Evolutionary conservation across 768 basidiomycete genomes (phyloP), one percentile per base, ranked within the genome.

Genomic region (Podaxis sp.): DNA sequence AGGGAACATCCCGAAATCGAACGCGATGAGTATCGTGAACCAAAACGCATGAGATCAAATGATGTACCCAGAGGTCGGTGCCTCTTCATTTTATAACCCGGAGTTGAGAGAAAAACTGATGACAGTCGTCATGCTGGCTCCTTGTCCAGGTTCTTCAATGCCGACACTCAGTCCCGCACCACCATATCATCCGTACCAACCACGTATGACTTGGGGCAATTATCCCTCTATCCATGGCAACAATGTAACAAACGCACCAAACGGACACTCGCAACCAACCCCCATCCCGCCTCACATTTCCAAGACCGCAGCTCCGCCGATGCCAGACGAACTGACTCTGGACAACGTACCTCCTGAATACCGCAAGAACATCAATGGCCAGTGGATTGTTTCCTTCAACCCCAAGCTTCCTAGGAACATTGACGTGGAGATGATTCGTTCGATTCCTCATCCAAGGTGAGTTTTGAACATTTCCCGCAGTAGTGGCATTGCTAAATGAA

Each of bases 311-410:
- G 57, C 48, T 21, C 59, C 52, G 3, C 46, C 59, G 35, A 21
- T 54, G 62, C 71, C 70, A 25, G 78, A 81, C 38, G 77, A 77
- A 35, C 63, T 82, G 28, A 80, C 79, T 59, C 73, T 76, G 3
- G 69, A 77, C 47, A 73, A 62, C 28, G 74, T 84, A 4, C 81
- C 84, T 1, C 73, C 81, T 0, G 84, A 85, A 46, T 71, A 77
- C 58, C 83, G 80, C 70, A 85, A 82, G 65, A 85, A 93, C 67
- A 90, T 88, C 1, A 72, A 73, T 44, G 92, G 93, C 71, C 32
- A 32, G 9, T 96, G 94, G 94, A 88, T 89, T 69, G 90, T 87
- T 3, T 78, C 91, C 57, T 93, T 88, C 76, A 93, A 91, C 70
- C 86, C 89, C 46, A 86, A 86, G 68, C 82, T 85, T 38, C 86